phyloP scores from a whole-genome alignment of 2,329 filamentous ascomycete genomes.

The Furcasterigmium sp. region DNA sequence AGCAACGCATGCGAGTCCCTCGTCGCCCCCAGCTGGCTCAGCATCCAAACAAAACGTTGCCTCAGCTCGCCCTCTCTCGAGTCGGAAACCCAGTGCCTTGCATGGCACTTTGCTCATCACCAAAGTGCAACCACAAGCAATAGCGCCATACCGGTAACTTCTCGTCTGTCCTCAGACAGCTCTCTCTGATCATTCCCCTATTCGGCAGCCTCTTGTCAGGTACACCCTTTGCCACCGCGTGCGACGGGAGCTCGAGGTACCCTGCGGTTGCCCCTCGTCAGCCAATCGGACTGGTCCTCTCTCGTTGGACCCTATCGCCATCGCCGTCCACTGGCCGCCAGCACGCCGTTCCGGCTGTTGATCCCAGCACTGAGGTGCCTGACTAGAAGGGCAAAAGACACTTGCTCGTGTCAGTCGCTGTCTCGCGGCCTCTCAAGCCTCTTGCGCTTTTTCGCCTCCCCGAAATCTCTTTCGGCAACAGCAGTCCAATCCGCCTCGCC shows the following conservation, averaged over 20 bases:
- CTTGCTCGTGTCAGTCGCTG: neutral
- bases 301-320: neutral
- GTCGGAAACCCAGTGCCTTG: neutral
- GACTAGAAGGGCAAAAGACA: neutral
- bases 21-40: too few relatives aligned
- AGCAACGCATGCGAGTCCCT: constrained; percentile 1
- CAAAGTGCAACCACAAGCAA: neutral
- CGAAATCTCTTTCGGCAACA: constrained; percentile 1
- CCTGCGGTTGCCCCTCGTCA: too few relatives aligned
- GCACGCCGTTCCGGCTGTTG: neutral
- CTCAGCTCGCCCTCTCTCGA: neutral
- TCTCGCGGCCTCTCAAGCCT: neutral
- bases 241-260: neutral
- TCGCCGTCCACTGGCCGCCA: neutral
- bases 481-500: neutral
- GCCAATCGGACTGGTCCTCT: neutral
- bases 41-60: neutral
- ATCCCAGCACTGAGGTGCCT: neutral
- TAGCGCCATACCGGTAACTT: neutral
- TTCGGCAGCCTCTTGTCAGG: neutral
- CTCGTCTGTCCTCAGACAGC: too few relatives aligned
- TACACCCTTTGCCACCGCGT: constrained; percentile 1
- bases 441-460: constrained; percentile 1
- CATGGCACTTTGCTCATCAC: neutral
- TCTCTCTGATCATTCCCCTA: neutral